phyloP scores from a whole-genome alignment of 345 rosid species.

The Citrus sinensis region DVS_A1.0 CM039165.1:4546501-4547000 shows the following conservation, averaged over 20 bases:
- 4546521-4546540: too few species aligned
- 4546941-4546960: conserved; percentile 1
- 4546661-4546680: background rate
- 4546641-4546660: too few species aligned
- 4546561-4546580: too few species aligned
- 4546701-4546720: conserved; percentile 1
- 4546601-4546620: too few species aligned
- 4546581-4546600: too few species aligned
- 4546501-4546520: too few species aligned
- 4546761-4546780: background rate
- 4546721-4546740: conserved; percentile 9
- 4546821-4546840: conserved; percentile 1
- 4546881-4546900: conserved; percentile 5
- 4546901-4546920: background rate
- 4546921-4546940: background rate
- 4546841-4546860: conserved; percentile 7
- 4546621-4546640: too few species aligned
- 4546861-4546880: background rate
- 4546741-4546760: conserved; percentile 8
- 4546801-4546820: background rate
- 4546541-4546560: too few species aligned
- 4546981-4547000: background rate
- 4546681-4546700: conserved; percentile 4
- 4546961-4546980: background rate
- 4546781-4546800: conserved; percentile 9